A percentile compares a stretch with the other conserved stretches of the same genome.
phyloP scores from a whole-genome alignment of 139 green algal genomes.

The Picochlorum sp. region DNA sequence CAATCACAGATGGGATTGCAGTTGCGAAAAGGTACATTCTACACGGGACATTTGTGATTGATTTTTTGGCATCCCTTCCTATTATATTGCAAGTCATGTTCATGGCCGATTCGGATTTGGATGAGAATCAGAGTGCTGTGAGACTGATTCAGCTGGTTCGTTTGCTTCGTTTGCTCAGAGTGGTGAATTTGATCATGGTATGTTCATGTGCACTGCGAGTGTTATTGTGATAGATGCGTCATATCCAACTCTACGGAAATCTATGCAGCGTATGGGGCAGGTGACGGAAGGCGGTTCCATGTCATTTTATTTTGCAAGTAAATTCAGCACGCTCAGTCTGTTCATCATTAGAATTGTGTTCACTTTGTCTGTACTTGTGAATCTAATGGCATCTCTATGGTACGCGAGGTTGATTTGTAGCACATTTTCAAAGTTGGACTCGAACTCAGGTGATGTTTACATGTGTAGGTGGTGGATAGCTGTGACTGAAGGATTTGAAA shows the following conservation, averaged over 20 bases:
- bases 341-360: conserved; percentile 5
- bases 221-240: too few species aligned
- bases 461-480: conserved; percentile 19
- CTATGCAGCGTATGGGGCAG: not conserved
- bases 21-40: conserved; percentile 13
- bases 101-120: not conserved
- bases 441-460: too few species aligned
- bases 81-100: conserved; percentile 5
- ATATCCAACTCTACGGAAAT: not conserved
- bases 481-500: conserved; percentile 6
- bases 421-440: too few species aligned
- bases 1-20: conserved; percentile 8
- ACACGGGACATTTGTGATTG: conserved; percentile 14
- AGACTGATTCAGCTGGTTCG: conserved; percentile 1
- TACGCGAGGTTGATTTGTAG: not conserved
- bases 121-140: not conserved
- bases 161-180: conserved; percentile 18
- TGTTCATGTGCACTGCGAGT: not conserved
- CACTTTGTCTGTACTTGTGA: conserved; percentile 19
- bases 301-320: not conserved
- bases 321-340: conserved; percentile 1
- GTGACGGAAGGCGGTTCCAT: not conserved
- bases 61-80: conserved; percentile 12
- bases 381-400: conserved; percentile 21
- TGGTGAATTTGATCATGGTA: conserved; percentile 8